A percentile compares a stretch with the other conserved stretches of the same genome.
Conservation (phyloP, 257 asterid genomes). For the Ehretia macrophylla region DNA sequence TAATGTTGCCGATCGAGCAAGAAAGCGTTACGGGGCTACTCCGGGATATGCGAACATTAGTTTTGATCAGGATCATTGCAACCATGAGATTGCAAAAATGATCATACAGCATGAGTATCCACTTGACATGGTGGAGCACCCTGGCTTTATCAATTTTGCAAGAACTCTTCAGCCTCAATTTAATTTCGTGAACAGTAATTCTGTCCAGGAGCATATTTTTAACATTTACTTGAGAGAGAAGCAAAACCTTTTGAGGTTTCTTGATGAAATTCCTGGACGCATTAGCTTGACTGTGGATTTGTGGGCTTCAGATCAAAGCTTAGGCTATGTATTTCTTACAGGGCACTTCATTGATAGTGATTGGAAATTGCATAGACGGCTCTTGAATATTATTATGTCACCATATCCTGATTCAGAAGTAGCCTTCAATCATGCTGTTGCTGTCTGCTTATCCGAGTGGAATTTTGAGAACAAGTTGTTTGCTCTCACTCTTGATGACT, state of each 20-base stretch:
- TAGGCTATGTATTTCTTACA: constrained; percentile 45
- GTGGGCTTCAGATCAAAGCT: constrained; percentile 54
- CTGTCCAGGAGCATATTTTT: constrained; percentile 48
- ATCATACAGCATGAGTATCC: constrained; percentile 77
- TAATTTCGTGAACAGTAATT: constrained; percentile 26
- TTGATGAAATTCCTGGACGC: constrained; percentile 59
- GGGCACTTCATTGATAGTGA: constrained; percentile 73
- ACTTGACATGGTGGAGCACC: constrained; percentile 59
- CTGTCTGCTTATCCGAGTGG: constrained; percentile 73
- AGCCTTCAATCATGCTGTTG: constrained; percentile 45
- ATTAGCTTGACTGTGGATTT: constrained; percentile 61
- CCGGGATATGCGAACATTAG: constrained; percentile 27
- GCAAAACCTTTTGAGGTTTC: constrained; percentile 50
- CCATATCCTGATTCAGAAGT: constrained; percentile 59
- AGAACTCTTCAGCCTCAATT: constrained; percentile 60
- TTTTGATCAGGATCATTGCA: constrained; percentile 39
- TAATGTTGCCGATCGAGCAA: constrained; percentile 47
- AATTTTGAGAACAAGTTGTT: constrained; percentile 44
- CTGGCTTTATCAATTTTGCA: constrained; percentile 58
- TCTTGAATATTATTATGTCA: constrained; percentile 42
- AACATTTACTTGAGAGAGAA: constrained; percentile 53
- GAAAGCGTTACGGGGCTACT: constrained; percentile 55
- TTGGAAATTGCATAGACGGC: constrained; percentile 66
- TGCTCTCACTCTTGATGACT: constrained; percentile 47
- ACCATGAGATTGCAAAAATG: constrained; percentile 61